These are phyloP conservation scores for Myxozyma vanderwaltii DNA, from an alignment of 805 yeast genomes.

Conservation along the genomic window DNA sequence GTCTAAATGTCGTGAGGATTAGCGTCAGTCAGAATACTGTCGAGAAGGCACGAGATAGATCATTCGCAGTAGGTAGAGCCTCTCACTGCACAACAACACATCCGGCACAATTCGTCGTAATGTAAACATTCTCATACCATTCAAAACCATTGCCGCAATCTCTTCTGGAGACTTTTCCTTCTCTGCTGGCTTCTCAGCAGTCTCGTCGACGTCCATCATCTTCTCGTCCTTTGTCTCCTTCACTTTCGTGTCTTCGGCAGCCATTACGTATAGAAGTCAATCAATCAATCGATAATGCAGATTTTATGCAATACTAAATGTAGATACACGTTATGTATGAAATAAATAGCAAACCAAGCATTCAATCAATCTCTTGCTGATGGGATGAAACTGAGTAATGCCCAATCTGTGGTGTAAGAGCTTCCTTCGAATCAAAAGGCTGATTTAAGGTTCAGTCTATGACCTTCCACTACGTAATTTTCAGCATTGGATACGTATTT, in stretches of 20 bases:
- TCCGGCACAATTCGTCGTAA: background rate
- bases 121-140: conserved; percentile 16
- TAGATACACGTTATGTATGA: background rate
- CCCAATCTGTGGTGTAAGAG: background rate
- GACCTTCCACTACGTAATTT: conserved; percentile 6
- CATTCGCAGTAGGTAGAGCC: background rate
- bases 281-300: background rate
- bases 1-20: conserved; percentile 32
- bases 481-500: conserved; percentile 1
- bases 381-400: background rate
- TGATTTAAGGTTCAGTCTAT: background rate
- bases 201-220: conserved; percentile 25
- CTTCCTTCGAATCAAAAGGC: background rate
- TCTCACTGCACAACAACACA: background rate
- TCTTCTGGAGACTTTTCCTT: conserved; percentile 21
- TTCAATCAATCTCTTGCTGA: background rate
- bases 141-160: conserved; percentile 21
- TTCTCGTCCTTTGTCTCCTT: conserved; percentile 19
- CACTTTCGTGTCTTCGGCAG: conserved; percentile 9
- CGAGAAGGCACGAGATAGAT: background rate
- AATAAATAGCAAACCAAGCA: no score
- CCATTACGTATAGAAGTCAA: background rate
- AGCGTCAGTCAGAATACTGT: background rate
- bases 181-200: conserved; percentile 3
- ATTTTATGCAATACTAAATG: background rate